These are phyloP conservation scores for Populus hybrid DNA, from an alignment of 441 rosid genomes.

Conservation along the genomic window DNA sequence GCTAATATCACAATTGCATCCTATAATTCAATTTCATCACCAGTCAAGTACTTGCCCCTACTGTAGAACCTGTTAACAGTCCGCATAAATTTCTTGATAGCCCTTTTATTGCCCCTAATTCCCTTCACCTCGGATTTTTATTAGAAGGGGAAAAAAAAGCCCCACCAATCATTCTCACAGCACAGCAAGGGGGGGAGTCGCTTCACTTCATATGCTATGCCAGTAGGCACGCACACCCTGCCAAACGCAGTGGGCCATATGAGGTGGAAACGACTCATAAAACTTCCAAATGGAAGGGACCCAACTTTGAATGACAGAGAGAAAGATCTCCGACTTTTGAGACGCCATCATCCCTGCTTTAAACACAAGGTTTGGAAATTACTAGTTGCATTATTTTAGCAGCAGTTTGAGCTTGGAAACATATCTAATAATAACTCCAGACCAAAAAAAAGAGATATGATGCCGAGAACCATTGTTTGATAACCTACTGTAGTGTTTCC, in stretches of 20 bases:
- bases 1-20: background rate
- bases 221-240: background rate
- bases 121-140: background rate
- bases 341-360: background rate
- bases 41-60: background rate
- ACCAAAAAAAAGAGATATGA: background rate
- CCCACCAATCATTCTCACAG: background rate
- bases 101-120: background rate
- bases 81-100: background rate
- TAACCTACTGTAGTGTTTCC: background rate
- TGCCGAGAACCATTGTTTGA: background rate
- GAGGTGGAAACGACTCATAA: background rate
- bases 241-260: constrained; percentile 13
- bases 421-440: background rate
- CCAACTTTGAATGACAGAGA: background rate
- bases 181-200: background rate
- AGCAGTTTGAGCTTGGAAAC: background rate
- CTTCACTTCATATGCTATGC: background rate
- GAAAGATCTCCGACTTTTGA: background rate
- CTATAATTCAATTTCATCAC: background rate
- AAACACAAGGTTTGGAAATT: background rate
- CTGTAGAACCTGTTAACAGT: background rate
- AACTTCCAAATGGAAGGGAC: constrained; percentile 1
- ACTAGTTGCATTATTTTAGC: background rate
- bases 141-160: background rate